Percentiles rank a stretch among this genome's conserved stretches.
These are phyloP conservation scores for Zhuliangozyma blackwelliae DNA, from an alignment of 1,139 yeast genomes.

Conservation along the genomic window DNA sequence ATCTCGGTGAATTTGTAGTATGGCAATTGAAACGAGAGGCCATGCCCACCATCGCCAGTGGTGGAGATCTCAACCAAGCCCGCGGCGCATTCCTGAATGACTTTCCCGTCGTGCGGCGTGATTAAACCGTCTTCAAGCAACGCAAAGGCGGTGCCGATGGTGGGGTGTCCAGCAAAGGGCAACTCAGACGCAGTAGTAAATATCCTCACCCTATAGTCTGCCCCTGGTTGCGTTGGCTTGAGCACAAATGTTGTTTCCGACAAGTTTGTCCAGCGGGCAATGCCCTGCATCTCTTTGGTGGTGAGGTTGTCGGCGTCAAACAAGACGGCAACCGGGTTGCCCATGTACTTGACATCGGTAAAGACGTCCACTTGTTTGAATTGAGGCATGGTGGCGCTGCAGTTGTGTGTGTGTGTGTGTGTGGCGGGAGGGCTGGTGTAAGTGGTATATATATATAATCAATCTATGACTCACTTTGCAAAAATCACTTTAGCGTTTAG, in stretches of 20 bases:
- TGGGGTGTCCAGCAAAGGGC: constrained; percentile 63
- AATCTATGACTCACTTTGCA: too few species aligned
- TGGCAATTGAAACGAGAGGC: constrained; percentile 21
- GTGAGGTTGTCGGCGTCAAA: constrained; percentile 29
- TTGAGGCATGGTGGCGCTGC: constrained; percentile 4
- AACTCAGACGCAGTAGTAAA: constrained; percentile 43
- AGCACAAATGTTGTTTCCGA: constrained; percentile 53
- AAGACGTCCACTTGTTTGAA: constrained; percentile 54
- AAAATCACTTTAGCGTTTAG: too few species aligned
- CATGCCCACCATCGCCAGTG: background rate
- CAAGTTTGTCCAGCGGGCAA: constrained; percentile 54
- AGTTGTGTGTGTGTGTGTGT: too few species aligned
- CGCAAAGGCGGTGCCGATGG: constrained; percentile 48
- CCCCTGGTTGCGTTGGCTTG: constrained; percentile 27
- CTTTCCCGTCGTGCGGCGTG: constrained; percentile 18
- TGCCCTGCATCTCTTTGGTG: constrained; percentile 35
- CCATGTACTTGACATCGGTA: constrained; percentile 35
- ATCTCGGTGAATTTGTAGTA: constrained; percentile 19
- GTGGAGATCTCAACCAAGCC: constrained; percentile 33
- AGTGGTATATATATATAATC: too few species aligned
- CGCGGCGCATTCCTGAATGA: constrained; percentile 41
- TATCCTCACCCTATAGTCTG: constrained; percentile 46
- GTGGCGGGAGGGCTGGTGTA: too few species aligned
- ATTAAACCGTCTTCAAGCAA: constrained; percentile 28
- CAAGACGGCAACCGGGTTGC: constrained; percentile 56